Percentiles rank a stretch among this genome's conserved stretches.
phyloP scores from a whole-genome alignment of 176 grass and related monocot species.

The Ananas comosus region DNA sequence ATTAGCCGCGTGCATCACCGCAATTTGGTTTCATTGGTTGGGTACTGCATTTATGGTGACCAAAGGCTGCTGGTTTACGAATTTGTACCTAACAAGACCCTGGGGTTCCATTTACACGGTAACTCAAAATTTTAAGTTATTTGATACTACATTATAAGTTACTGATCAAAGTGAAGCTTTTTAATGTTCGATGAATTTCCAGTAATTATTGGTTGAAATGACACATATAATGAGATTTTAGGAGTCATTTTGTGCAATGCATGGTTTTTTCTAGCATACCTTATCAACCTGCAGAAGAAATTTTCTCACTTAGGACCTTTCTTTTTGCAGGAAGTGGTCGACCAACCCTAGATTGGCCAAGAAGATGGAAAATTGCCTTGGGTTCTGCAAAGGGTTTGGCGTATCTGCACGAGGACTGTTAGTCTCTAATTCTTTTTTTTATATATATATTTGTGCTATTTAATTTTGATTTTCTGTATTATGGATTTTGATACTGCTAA shows the following conservation, averaged over 20 bases:
- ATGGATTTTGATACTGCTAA: background rate
- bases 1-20: conserved; percentile 83
- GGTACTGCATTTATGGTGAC: conserved; percentile 66
- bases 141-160: background rate
- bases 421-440: conserved; percentile 20
- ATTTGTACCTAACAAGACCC: conserved; percentile 80
- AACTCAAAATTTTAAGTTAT: background rate
- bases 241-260: no score
- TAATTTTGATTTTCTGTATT: background rate
- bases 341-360: conserved; percentile 51
- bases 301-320: background rate
- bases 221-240: background rate
- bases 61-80: conserved; percentile 74
- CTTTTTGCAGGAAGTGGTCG: conserved; percentile 41
- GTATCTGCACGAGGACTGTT: conserved; percentile 85
- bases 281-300: background rate
- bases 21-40: conserved; percentile 74
- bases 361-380: conserved; percentile 69
- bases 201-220: background rate
- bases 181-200: no score
- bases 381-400: conserved; percentile 76
- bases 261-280: no score
- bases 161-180: background rate
- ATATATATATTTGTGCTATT: background rate
- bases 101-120: conserved; percentile 78